Evolutionary conservation across 805 yeast genomes (phyloP).

Genomic region (Nakazawaea ambrosiae): DNA sequence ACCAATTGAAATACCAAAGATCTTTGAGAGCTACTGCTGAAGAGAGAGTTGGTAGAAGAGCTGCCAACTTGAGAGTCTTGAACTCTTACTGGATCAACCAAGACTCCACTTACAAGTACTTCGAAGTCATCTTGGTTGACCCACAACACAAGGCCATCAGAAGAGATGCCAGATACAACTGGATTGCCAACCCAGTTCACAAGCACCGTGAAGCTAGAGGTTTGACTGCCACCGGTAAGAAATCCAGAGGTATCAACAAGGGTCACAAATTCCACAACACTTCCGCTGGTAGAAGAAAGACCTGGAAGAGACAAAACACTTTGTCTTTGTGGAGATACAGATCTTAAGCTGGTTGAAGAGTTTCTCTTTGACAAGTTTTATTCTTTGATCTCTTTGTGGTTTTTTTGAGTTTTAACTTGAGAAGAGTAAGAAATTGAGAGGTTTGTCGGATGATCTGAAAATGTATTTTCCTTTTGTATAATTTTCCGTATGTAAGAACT

Average conservation of each 20-base stretch:
- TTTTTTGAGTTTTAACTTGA: too few relatives aligned
- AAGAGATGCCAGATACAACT: slow-evolving; percentile 98
- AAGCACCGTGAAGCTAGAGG: slow-evolving; percentile 99
- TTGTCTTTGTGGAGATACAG: slow-evolving; percentile 99
- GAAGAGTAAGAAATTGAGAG: too few relatives aligned
- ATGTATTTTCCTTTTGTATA: too few relatives aligned
- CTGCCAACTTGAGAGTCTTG: slow-evolving; percentile 97
- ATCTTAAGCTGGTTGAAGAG: slow-evolving; percentile 39
- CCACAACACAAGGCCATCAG: slow-evolving; percentile 98
- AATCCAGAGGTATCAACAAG: slow-evolving; percentile 99
- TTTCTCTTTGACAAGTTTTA: too few relatives aligned
- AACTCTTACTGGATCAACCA: slow-evolving; percentile 99
- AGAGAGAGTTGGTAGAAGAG: slow-evolving; percentile 99
- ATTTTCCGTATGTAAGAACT: too few relatives aligned
- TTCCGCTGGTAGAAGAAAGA: slow-evolving; percentile 97
- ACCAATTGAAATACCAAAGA: slow-evolving; percentile 99
- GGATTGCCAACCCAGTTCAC: slow-evolving; percentile 99
- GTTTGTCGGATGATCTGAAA: too few relatives aligned
- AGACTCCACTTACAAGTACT: slow-evolving; percentile 99
- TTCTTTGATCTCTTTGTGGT: too few relatives aligned
- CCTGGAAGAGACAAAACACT: slow-evolving; percentile 99
- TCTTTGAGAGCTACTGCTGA: slow-evolving; percentile 97
- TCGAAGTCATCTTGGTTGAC: slow-evolving; percentile 94
- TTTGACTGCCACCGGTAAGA: slow-evolving; percentile 96
- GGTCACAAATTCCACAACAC: slow-evolving; percentile 99